Conservation (phyloP, 1,284 basidiomycete species). For the Boletellus deceptivus region DNA sequence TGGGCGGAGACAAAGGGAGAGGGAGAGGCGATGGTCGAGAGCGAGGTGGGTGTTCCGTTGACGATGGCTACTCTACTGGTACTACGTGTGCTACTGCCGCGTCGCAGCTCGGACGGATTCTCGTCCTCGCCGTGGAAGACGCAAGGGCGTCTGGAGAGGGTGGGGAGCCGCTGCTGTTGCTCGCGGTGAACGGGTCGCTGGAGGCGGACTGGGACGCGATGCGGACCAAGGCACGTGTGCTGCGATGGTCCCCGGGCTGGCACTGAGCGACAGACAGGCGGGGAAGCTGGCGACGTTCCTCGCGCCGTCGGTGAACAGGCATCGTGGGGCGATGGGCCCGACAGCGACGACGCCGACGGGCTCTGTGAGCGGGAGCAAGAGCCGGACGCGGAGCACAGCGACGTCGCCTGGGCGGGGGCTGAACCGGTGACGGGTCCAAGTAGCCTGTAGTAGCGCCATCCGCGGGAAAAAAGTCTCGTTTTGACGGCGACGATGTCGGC, state of each 20-base stretch:
- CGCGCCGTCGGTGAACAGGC: slow-evolving; percentile 40
- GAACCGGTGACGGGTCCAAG: slow-evolving; percentile 11
- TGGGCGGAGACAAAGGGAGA: slow-evolving; percentile 68
- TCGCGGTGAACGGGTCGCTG: slow-evolving; percentile 62
- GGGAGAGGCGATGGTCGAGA: slow-evolving; percentile 60
- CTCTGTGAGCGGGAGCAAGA: slow-evolving; percentile 20
- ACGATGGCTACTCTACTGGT: slow-evolving; percentile 7
- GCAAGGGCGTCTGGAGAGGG: slow-evolving; percentile 17
- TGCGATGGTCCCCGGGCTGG: not conserved
- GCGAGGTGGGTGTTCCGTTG: slow-evolving; percentile 49
- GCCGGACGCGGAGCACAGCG: slow-evolving; percentile 27
- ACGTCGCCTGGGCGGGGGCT: slow-evolving; percentile 31
- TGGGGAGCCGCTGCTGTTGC: slow-evolving; percentile 56
- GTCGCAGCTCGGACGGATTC: slow-evolving; percentile 61
- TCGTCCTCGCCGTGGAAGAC: slow-evolving; percentile 62
- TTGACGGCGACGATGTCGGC: slow-evolving; percentile 22
- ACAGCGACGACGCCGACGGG: not conserved
- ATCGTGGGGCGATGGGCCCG: slow-evolving; percentile 32
- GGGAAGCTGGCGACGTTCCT: slow-evolving; percentile 47
- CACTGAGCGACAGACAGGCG: slow-evolving; percentile 42
- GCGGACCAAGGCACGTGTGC: slow-evolving; percentile 50
- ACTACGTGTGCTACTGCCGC: not conserved
- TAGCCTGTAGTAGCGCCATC: not conserved
- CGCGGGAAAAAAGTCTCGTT: slow-evolving; percentile 26
- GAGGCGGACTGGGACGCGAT: slow-evolving; percentile 63